Conservation (phyloP, 208 protist species). For the Kentomonas sorsogonicus region DNA sequence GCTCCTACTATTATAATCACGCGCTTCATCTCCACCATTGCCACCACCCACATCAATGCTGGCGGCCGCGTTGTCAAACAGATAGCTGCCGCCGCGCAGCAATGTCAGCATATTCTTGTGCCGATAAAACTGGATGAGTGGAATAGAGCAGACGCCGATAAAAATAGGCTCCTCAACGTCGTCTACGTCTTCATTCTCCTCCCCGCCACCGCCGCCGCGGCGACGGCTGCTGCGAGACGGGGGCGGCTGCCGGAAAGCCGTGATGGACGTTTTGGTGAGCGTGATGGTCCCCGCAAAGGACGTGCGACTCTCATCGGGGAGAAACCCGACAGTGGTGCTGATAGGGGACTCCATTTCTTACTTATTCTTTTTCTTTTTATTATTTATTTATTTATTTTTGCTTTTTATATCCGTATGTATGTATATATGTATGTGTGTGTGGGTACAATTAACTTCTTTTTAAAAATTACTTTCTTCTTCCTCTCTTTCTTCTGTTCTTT, state of each 20-base stretch:
- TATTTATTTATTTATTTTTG: constrained; percentile 14
- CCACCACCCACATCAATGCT: constrained; percentile 23
- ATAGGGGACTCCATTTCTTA: constrained; percentile 11
- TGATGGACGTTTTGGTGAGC: constrained; percentile 55
- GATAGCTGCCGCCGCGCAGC: constrained; percentile 33
- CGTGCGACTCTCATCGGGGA: constrained; percentile 33
- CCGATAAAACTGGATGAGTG: constrained; percentile 59
- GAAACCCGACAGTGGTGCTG: constrained; percentile 40
- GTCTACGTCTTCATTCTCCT: too few relatives aligned
- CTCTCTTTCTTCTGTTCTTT: constrained; percentile 6
- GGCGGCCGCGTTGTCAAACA: constrained; percentile 68
- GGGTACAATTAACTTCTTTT: constrained; percentile 1
- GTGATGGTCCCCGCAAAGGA: constrained; percentile 38
- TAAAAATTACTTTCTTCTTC: constrained; percentile 8
- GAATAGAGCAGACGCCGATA: constrained; percentile 62
- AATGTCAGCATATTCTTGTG: constrained; percentile 35
- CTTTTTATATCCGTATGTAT: constrained; percentile 8
- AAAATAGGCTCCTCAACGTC: constrained; percentile 45
- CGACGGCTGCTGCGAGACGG: constrained; percentile 26
- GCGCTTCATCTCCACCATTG: too few relatives aligned
- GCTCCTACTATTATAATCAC: constrained; percentile 12
- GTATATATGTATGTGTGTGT: constrained; percentile 8
- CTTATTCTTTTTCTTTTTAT: constrained; percentile 7
- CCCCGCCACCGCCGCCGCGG: too few relatives aligned
- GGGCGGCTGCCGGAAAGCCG: constrained; percentile 26